Evolutionary conservation across 768 basidiomycete genomes (phyloP).

Genomic region (Paxillus ammoniavirescens): DNA sequence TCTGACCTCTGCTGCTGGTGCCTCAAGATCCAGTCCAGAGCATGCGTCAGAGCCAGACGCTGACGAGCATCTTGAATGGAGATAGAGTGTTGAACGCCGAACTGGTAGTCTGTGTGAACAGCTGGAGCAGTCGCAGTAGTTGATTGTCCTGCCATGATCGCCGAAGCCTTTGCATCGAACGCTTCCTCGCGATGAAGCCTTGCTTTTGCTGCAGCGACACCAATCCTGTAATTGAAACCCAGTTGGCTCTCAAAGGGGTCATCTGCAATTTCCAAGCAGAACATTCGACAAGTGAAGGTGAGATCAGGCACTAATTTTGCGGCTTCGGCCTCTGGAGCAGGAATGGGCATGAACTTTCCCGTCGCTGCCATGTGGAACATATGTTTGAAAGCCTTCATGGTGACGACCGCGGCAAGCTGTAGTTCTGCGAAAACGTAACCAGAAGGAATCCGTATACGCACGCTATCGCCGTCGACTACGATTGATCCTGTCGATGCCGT

Average conservation of each 20-base stretch:
- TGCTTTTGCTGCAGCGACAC: conserved; percentile 65
- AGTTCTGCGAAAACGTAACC: conserved; percentile 75
- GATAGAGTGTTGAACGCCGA: conserved; percentile 62
- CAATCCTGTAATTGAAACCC: conserved; percentile 71
- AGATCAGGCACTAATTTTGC: conserved; percentile 72
- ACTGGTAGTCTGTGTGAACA: conserved; percentile 58
- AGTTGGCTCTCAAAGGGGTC: conserved; percentile 80
- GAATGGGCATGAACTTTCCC: conserved; percentile 51
- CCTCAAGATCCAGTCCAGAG: conserved; percentile 69
- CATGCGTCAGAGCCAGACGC: conserved; percentile 67
- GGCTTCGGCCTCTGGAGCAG: conserved; percentile 65
- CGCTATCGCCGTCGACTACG: conserved; percentile 56
- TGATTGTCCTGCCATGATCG: conserved; percentile 39
- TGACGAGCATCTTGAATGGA: conserved; percentile 68
- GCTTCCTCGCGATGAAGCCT: conserved; percentile 77
- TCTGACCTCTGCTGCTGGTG: conserved; percentile 44
- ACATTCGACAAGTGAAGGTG: conserved; percentile 50
- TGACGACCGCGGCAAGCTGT: conserved; percentile 64
- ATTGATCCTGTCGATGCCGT: conserved; percentile 38
- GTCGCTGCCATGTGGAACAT: conserved; percentile 53
- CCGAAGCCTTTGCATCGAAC: conserved; percentile 75
- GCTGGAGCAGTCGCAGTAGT: conserved; percentile 33
- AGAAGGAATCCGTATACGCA: conserved; percentile 76
- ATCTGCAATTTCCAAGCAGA: conserved; percentile 80
- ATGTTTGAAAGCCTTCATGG: conserved; percentile 74